phyloP scores from a whole-genome alignment of 2,329 filamentous ascomycete species.

The Trichoderma afroharzianum region DNA sequence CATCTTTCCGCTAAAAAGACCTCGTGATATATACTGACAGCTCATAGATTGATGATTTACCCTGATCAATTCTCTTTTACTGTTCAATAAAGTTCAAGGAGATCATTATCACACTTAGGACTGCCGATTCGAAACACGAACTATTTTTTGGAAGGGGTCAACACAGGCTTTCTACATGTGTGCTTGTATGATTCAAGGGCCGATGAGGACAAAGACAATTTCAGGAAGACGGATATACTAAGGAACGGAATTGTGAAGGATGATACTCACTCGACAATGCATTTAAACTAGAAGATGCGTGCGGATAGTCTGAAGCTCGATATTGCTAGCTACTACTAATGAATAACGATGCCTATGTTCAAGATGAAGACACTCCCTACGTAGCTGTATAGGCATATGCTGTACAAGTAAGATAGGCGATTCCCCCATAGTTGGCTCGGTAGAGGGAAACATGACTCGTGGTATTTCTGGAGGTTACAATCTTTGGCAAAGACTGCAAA shows the following conservation, averaged over 20 bases:
- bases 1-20: neutral
- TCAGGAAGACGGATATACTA: neutral
- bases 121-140: neutral
- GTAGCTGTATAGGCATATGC: neutral
- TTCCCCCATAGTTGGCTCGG: neutral
- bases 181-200: neutral
- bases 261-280: neutral
- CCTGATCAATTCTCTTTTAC: neutral
- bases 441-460: neutral
- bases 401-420: neutral
- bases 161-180: neutral
- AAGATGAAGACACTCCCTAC: too few relatives aligned
- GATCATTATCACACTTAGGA: neutral
- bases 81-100: neutral
- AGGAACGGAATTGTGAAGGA: neutral
- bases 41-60: neutral
- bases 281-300: neutral
- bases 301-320: neutral
- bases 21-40: neutral
- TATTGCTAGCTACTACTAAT: neutral
- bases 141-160: neutral
- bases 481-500: neutral
- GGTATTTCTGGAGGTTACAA: neutral
- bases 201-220: neutral
- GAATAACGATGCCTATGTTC: neutral